Evolutionary conservation across 306 rosid species (phyloP).

Genomic region (Cajanus cajan): DNA sequence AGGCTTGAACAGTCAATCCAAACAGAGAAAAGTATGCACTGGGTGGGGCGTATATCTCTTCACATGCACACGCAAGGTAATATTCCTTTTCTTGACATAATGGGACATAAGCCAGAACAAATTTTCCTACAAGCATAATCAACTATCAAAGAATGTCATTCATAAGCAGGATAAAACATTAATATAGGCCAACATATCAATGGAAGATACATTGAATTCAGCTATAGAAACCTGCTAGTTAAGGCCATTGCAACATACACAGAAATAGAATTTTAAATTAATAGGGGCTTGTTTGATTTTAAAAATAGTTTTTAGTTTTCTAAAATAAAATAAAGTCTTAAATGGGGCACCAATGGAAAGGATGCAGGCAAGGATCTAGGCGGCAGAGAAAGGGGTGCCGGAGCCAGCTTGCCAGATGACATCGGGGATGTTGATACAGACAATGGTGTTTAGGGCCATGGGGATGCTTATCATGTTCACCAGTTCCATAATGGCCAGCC

Average conservation of each 20-base stretch:
- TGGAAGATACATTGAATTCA: not conserved
- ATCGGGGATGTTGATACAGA: too few species aligned
- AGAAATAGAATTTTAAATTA: not conserved
- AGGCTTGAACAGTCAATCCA: conserved; percentile 90
- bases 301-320: too few species aligned
- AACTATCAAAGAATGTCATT: conserved; percentile 35
- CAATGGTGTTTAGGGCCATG: too few species aligned
- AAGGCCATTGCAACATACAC: not conserved
- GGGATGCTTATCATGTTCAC: too few species aligned
- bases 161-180: conserved; percentile 4
- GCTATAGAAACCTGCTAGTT: not conserved
- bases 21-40: conserved; percentile 86
- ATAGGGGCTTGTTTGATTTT: not conserved
- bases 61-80: conserved; percentile 93
- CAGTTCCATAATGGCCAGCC: too few species aligned
- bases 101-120: conserved; percentile 77
- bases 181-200: not conserved
- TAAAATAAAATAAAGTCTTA: too few species aligned
- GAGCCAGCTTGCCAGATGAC: too few species aligned
- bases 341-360: too few species aligned
- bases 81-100: conserved; percentile 84
- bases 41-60: conserved; percentile 90
- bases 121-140: conserved; percentile 61
- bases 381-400: too few species aligned
- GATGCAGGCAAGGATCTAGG: too few species aligned